Conservation (phyloP, 192 early-diverging fungal species). For the Backusella liffmaniae region DNA sequence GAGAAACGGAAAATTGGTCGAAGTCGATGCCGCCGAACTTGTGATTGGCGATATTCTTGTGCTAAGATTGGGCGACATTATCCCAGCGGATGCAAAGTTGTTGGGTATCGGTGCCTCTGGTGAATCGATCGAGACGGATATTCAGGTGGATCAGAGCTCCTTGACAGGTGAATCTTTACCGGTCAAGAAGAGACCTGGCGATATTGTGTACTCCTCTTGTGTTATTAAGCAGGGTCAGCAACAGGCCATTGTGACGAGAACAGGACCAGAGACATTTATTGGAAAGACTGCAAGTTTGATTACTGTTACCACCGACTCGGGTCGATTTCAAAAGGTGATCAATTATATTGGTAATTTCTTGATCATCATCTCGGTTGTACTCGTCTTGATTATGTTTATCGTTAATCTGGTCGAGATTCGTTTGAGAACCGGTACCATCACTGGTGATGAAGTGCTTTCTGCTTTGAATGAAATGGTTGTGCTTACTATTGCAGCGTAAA, state of each 20-base stretch:
- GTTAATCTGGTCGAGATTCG: conserved; percentile 25
- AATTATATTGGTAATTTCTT: conserved; percentile 76
- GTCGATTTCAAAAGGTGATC: conserved; percentile 80
- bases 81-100: conserved; percentile 67
- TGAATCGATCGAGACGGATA: conserved; percentile 48
- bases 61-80: conserved; percentile 71
- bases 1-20: conserved; percentile 51
- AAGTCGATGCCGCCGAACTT: conserved; percentile 49
- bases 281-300: conserved; percentile 73
- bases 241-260: conserved; percentile 68
- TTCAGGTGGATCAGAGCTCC: conserved; percentile 73
- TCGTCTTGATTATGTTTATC: conserved; percentile 57
- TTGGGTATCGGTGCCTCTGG: conserved; percentile 49
- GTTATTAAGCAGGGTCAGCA: conserved; percentile 75
- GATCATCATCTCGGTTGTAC: conserved; percentile 56
- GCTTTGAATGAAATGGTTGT: conserved; percentile 65
- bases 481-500: conserved; percentile 68
- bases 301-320: conserved; percentile 62
- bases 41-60: conserved; percentile 75
- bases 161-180: conserved; percentile 77
- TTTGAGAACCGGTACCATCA: conserved; percentile 35
- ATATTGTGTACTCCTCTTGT: conserved; percentile 66
- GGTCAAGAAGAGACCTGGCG: conserved; percentile 53
- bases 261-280: conserved; percentile 71
- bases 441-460: conserved; percentile 53